Conservation (phyloP, 768 basidiomycete genomes). For the Pleurotus tuoliensis region DNA sequence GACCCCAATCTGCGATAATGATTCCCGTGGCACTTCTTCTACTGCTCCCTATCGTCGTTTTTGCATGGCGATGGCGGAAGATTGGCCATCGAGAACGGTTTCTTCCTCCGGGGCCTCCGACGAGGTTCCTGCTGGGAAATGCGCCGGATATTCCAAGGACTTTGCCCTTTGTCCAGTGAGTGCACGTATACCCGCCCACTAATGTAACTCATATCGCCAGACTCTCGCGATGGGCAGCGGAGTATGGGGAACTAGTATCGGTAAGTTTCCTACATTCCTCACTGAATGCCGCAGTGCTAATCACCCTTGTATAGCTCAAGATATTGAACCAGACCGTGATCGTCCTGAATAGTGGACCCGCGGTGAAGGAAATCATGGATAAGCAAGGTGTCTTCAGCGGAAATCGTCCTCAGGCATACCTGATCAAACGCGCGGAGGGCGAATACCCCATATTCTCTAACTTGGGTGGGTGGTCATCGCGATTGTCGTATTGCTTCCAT, state of each 20-base stretch:
- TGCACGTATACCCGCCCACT: too few species aligned
- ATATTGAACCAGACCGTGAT: conserved; percentile 19
- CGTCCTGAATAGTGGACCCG: conserved; percentile 17
- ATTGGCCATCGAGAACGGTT: background rate
- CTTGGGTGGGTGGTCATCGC: background rate
- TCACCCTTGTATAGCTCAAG: conserved; percentile 4
- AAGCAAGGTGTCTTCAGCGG: conserved; percentile 14
- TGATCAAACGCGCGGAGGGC: conserved; percentile 14
- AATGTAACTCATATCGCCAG: background rate
- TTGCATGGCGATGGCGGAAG: background rate
- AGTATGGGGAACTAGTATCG: background rate
- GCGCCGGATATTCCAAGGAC: background rate
- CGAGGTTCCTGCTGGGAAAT: background rate
- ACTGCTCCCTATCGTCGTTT: background rate
- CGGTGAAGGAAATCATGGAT: conserved; percentile 19
- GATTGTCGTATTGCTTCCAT: background rate
- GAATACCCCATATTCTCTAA: conserved; percentile 9
- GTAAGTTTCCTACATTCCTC: background rate
- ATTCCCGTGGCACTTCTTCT: background rate
- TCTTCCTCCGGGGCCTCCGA: conserved; percentile 1
- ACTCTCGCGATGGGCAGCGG: background rate
- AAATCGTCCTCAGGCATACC: conserved; percentile 17
- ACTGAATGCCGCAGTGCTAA: background rate
- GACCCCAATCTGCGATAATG: too few species aligned
- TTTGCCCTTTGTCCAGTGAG: background rate